phyloP scores from a whole-genome alignment of 2,329 filamentous ascomycete genomes.

The Colletotrichum shisoi region DNA sequence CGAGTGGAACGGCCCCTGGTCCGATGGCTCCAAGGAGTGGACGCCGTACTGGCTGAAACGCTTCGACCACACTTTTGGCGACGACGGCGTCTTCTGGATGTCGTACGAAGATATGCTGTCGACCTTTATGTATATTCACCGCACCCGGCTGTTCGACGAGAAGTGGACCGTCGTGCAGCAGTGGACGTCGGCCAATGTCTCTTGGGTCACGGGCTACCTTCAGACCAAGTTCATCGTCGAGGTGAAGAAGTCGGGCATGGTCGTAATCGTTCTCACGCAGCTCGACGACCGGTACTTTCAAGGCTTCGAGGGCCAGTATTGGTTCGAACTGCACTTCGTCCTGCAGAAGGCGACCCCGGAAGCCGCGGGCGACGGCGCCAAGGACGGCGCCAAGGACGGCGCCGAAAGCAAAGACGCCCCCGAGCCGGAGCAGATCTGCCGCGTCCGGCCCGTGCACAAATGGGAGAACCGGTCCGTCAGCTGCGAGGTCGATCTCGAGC shows the following conservation, averaged over 20 bases:
- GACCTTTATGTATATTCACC: conserved; percentile 66
- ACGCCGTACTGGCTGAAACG: conserved; percentile 79
- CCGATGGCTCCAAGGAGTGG: conserved; percentile 84
- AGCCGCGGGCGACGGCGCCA: not conserved
- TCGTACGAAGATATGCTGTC: conserved; percentile 66
- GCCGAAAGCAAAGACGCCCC: conserved; percentile 22
- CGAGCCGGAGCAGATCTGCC: conserved; percentile 47
- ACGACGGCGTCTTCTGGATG: conserved; percentile 74
- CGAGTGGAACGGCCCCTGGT: conserved; percentile 78
- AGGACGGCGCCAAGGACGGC: not conserved
- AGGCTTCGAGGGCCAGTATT: conserved; percentile 56
- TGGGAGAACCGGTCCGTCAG: conserved; percentile 70
- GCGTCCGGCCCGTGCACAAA: conserved; percentile 47
- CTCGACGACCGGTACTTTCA: conserved; percentile 58
- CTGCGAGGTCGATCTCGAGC: conserved; percentile 74
- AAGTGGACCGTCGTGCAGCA: conserved; percentile 56
- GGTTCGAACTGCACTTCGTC: conserved; percentile 54
- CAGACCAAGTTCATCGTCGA: conserved; percentile 56
- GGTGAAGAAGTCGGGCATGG: conserved; percentile 52
- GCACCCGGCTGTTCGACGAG: conserved; percentile 64
- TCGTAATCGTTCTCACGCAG: conserved; percentile 56
- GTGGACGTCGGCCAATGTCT: conserved; percentile 55
- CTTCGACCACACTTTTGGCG: conserved; percentile 76
- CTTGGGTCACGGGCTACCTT: conserved; percentile 57
- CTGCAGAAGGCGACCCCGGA: conserved; percentile 47